Conservation (phyloP, 164 flowering plant species). For the Liquidambar formosana region DNA sequence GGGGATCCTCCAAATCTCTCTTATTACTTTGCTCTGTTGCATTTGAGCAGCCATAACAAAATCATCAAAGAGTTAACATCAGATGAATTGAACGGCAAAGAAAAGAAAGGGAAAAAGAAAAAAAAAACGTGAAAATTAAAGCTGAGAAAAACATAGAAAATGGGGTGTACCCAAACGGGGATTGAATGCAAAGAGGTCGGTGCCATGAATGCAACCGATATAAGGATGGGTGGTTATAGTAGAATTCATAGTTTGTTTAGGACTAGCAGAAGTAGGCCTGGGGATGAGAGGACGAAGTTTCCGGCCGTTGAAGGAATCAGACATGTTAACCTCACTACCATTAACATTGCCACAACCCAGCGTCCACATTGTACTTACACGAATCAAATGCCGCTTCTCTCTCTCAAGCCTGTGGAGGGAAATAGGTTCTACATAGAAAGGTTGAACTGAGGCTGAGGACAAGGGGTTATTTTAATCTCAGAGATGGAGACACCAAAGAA, state of each 20-base stretch:
- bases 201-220: background rate
- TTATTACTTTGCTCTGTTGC: background rate
- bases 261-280: background rate
- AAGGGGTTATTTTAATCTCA: background rate
- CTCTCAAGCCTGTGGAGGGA: background rate
- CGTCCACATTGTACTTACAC: background rate
- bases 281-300: background rate
- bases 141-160: background rate
- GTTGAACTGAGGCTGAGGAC: background rate
- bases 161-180: slow-evolving; percentile 2
- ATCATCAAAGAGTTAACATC: background rate
- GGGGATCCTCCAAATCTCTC: background rate
- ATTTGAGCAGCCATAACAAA: background rate
- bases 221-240: background rate
- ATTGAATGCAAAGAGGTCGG: background rate
- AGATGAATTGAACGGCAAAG: too few species aligned
- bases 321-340: background rate
- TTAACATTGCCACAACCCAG: background rate
- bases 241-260: background rate
- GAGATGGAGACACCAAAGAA: background rate
- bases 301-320: background rate
- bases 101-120: too few species aligned
- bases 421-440: background rate
- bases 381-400: too few species aligned
- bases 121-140: too few species aligned